These are phyloP conservation scores for Penicillium capsulatum DNA, from an alignment of 2,329 filamentous ascomycete genomes.

Conservation along the genomic window DNA sequence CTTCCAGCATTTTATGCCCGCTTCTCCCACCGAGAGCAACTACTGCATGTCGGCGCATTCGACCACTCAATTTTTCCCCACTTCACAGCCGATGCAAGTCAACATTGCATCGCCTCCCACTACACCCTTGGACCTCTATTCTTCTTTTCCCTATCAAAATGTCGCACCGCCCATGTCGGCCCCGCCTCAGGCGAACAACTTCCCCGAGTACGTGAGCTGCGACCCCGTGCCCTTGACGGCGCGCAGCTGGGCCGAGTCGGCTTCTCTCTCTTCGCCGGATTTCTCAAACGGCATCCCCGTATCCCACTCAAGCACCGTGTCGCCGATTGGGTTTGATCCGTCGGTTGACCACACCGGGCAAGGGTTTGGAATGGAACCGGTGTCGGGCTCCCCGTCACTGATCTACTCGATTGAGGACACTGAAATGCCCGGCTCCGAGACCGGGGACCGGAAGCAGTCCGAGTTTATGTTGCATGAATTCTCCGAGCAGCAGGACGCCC, in stretches of 20 bases:
- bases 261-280: constrained; percentile 41
- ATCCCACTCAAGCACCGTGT: constrained; percentile 33
- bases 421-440: constrained; percentile 24
- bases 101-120: constrained; percentile 43
- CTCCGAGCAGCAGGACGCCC: constrained; percentile 42
- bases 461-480: constrained; percentile 46
- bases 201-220: constrained; percentile 40
- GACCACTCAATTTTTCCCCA: constrained; percentile 34
- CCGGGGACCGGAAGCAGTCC: constrained; percentile 31
- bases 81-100: constrained; percentile 39
- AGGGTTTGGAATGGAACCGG: constrained; percentile 25
- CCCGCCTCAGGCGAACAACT: constrained; percentile 41
- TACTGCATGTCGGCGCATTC: constrained; percentile 37
- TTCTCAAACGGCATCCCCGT: constrained; percentile 35
- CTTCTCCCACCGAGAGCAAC: constrained; percentile 36
- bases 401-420: constrained; percentile 32
- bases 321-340: constrained; percentile 38
- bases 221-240: constrained; percentile 38
- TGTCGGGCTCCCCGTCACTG: constrained; percentile 31
- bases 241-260: constrained; percentile 41
- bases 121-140: constrained; percentile 43
- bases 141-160: constrained; percentile 36
- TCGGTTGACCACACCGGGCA: constrained; percentile 29
- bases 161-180: constrained; percentile 42
- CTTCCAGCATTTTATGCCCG: constrained; percentile 39